Evolutionary conservation across 768 basidiomycete species (phyloP), one percentile per base, ranked within the genome.

Genomic region (Tylopilus cervinicoccineus): DNA sequence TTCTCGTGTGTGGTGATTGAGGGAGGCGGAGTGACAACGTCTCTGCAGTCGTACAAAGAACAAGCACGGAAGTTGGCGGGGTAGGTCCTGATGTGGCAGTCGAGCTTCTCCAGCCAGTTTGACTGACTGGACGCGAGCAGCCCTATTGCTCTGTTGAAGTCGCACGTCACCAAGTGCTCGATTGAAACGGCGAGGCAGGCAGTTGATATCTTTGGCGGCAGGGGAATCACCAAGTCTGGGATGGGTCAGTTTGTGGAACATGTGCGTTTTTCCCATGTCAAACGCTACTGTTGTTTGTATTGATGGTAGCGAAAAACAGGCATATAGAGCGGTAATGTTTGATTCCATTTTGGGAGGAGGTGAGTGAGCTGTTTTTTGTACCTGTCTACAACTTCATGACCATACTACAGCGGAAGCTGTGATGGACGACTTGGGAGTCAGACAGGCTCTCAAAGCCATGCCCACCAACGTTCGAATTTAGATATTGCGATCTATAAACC

Each of bases 161-260:
- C 76, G 73, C 73, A 77, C 51, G 62, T 68, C 17, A 83, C 79
- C n/a, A 69, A 72, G 26, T 70, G 70, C 24, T 22, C 45, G 8
- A 9, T 32, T 9, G 45, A 47, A 45, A 78, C 79, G 16, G 75
- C 79, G 4, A 68, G 70, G 41, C 79, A 81, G 47, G 89, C 91
- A 16, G 87, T 92, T 4, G 85, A 88, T 69, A 79, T 93, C 52
- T 93, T 92, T 55, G 90, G 90, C 59, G 92, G 91, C 16, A 81
- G 92, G 45, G 91, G 88, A 22, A 80, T 94, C 42, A 93, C 92
- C 4, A 78, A 79, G 63, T 81, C 81, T 2, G 89, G 90, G 16
- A 89, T 91, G 86, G 89, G 89, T 32, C 73, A 72, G 46, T 77
- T 76, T 58, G 79, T 88, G 41, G 88, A 92, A 66, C 85, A 88